Base-by-base conservation (phyloP, 139 green algal species). In the Trebouxia sp. region DNA sequence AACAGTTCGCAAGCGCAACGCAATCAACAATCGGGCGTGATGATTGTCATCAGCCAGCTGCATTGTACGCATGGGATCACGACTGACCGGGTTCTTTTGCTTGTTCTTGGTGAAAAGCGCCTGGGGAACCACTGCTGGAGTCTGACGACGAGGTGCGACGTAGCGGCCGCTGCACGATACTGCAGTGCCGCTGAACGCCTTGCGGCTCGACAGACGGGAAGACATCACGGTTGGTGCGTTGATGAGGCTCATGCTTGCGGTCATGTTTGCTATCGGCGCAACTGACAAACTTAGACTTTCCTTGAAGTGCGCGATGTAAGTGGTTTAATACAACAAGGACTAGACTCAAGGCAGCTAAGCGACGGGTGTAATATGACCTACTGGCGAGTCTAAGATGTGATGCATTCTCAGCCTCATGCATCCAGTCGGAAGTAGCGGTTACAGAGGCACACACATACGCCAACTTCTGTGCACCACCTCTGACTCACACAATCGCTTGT, bases 61-160 rank as follows among this genome's bases (percentile, higher is more conserved):
- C n/a, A n/a, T n/a, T n/a, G n/a, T n/a, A n/a, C n/a, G n/a, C n/a
- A n/a, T n/a, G n/a, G n/a, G n/a, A n/a, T n/a, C n/a, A n/a, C n/a
- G n/a, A n/a, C n/a, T n/a, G n/a, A n/a, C n/a, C n/a, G n/a, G n/a
- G 37, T 81, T 81, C 15, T 62, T 42, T 12, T 41, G 35, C 41
- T 82, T 82, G 56, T 82, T 82, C 10, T 39, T 75, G 37, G 77
- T 76, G 56, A 82, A 82, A 2, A 82, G 41, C 10, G 77, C 77
- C 41, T 82, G 55, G 35, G 43, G 42, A 30, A n/a, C 26, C 45
- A 79, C 20, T 7, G 4, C 48, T 6, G 26, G 41, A 20, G 24
- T 5, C 12, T 51, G 42, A 42, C n/a, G 69, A 20, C 42, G 69
- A 24, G 24, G 45, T n/a, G 43, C n/a, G 3, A 58, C 0, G 2